Conservation (phyloP, 2,329 filamentous ascomycete genomes). For the Diaporthe destruens region DNA sequence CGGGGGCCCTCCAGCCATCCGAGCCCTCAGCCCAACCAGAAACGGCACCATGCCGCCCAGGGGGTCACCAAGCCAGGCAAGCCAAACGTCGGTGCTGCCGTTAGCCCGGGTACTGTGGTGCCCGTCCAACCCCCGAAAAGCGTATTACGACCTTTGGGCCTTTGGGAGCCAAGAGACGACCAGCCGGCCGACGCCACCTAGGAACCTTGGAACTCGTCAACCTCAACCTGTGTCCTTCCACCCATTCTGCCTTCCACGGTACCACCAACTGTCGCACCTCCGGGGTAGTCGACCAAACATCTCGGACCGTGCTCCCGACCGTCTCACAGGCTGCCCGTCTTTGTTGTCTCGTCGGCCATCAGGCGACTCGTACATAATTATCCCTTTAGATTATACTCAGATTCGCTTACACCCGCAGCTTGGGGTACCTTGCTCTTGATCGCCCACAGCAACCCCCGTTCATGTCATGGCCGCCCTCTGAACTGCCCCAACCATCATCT, state of each 20-base stretch:
- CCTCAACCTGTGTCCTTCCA: not conserved
- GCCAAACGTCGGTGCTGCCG: conserved; percentile 33
- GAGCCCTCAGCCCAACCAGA: conserved; percentile 32
- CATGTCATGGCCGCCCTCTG: conserved; percentile 40
- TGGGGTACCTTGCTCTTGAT: conserved; percentile 33
- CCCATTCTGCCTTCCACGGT: not conserved
- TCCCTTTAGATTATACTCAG: conserved; percentile 32
- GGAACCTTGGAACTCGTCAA: conserved; percentile 20
- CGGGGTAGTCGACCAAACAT: conserved; percentile 32
- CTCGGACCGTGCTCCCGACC: conserved; percentile 23
- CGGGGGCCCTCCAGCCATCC: conserved; percentile 11
- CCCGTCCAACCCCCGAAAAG: not conserved
- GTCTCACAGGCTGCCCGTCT: conserved; percentile 8
- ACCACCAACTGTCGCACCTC: conserved; percentile 30
- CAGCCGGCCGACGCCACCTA: conserved; percentile 15
- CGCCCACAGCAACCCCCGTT: not conserved
- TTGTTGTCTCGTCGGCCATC: not conserved
- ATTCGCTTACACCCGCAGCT: conserved; percentile 30
- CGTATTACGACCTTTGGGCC: not conserved
- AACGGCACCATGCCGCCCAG: conserved; percentile 13
- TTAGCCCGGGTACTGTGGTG: conserved; percentile 17
- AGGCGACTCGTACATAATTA: conserved; percentile 31
- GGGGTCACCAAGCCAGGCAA: conserved; percentile 25
- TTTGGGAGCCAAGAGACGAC: conserved; percentile 1
- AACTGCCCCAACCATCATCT: conserved; percentile 32